Base-by-base conservation (phyloP, 768 basidiomycete species). In the Amyloporia xantha region DNA sequence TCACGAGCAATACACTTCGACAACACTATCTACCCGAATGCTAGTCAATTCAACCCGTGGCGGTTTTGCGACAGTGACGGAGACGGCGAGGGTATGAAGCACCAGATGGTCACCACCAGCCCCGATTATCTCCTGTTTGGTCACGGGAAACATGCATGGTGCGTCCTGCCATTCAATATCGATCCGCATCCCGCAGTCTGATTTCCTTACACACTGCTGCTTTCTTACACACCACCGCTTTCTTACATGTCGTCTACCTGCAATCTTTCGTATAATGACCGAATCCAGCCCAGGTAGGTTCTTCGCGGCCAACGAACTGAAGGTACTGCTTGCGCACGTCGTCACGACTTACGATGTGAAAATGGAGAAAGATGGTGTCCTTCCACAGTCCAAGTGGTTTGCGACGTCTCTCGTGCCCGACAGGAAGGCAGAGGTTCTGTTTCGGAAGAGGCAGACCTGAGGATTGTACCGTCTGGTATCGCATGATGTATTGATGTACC, bases 41-140 rank as follows among this genome's bases (percentile, higher is more conserved):
- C 63, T 17, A 43, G 44, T 26, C 41, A 28, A 9, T 63, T 64
- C 50, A 49, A 59, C 21, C 59, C 60, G 3, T 62, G 54, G 41
- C 50, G 64, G 15, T 63, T 59, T 49, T 45, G 41, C 23, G 47
- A 54, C 40, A 51, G 55, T 10, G 47, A 49, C 12, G 33, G 41
- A 12, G 53, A 47, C 1, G 52, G 46, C 11, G 44, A 48, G 15
- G 39, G 48, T 25, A 37, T 28, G 37, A 54, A 52, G 25, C 43
- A 53, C 37, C 50, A 53, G 39, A 48, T 56, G 19, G 53, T 60
- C 27, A 53, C 39, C 47, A 56, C 57, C 0, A 41, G 44, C 21
- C 20, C 41, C 10, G 51, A 58, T 7, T 58, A 51, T 36, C 40
- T 58, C 15, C 25, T 53, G 21, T 58, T 56, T 30, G 59, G 54